These are phyloP conservation scores for Candida nitratophila DNA, from an alignment of 805 yeast species.

Conservation along the genomic window DNA sequence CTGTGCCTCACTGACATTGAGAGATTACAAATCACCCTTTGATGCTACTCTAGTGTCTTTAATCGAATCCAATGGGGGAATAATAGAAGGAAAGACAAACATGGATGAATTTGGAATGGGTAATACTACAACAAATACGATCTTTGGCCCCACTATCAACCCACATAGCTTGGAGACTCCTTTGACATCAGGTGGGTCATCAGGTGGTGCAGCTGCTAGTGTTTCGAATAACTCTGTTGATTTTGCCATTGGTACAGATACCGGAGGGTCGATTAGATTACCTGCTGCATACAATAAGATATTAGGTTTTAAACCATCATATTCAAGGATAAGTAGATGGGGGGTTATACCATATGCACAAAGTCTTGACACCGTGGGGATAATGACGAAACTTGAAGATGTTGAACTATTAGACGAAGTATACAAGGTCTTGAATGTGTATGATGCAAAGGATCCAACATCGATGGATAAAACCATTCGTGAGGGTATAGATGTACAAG, in stretches of 20 bases:
- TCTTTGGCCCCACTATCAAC: slow-evolving; percentile 52
- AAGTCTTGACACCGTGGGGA: slow-evolving; percentile 90
- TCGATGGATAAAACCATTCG: slow-evolving; percentile 36
- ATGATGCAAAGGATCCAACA: slow-evolving; percentile 80
- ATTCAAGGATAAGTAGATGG: slow-evolving; percentile 86
- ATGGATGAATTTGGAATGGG: slow-evolving; percentile 99
- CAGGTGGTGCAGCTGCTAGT: slow-evolving; percentile 94
- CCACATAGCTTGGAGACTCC: slow-evolving; percentile 30
- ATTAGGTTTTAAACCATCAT: slow-evolving; percentile 87
- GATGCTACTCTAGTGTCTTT: slow-evolving; percentile 65
- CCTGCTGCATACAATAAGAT: slow-evolving; percentile 88
- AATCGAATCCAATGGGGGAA: slow-evolving; percentile 45
- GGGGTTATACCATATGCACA: slow-evolving; percentile 94
- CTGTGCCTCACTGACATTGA: slow-evolving; percentile 64
- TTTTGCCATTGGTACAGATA: slow-evolving; percentile 87
- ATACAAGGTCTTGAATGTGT: slow-evolving; percentile 46
- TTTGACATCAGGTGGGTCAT: slow-evolving; percentile 78
- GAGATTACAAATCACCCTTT: slow-evolving; percentile 63
- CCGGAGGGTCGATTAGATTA: slow-evolving; percentile 92
- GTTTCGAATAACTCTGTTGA: slow-evolving; percentile 68
- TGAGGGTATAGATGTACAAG: too few species aligned
- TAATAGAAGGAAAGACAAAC: slow-evolving; percentile 72
- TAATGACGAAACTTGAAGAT: slow-evolving; percentile 41
- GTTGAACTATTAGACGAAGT: slow-evolving; percentile 39
- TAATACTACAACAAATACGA: slow-evolving; percentile 50